These are phyloP conservation scores for Neoboletus magnificus DNA, from an alignment of 768 basidiomycete genomes.

Conservation along the genomic window DNA sequence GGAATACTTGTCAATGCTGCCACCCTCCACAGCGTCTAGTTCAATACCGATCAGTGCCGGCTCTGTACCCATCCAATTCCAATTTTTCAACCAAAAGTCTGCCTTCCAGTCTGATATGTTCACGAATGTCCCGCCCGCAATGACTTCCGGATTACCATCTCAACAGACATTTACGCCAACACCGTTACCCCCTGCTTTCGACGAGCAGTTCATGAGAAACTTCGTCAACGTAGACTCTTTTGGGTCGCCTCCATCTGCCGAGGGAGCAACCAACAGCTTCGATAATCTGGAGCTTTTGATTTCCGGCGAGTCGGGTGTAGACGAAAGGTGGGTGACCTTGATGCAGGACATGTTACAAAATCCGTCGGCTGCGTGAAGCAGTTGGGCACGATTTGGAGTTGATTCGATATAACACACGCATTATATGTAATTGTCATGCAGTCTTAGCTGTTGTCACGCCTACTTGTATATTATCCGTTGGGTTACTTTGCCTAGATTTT, in stretches of 20 bases:
- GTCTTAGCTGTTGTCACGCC: not conserved
- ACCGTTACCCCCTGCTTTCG: conserved; percentile 6
- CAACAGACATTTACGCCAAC: conserved; percentile 11
- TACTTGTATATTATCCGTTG: not conserved
- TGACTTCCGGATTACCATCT: conserved; percentile 2
- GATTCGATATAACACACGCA: not conserved
- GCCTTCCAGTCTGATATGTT: conserved; percentile 11
- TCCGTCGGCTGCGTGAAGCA: conserved; percentile 18
- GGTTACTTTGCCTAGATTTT: conserved; percentile 9
- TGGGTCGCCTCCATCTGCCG: conserved; percentile 3
- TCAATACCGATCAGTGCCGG: conserved; percentile 1
- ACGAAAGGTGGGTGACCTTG: conserved; percentile 64
- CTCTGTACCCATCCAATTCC: conserved; percentile 9
- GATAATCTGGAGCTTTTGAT: conserved; percentile 50
- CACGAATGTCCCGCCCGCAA: not conserved
- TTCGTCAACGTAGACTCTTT: conserved; percentile 4
- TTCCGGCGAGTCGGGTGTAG: conserved; percentile 57
- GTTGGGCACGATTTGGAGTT: not conserved
- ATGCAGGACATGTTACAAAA: conserved; percentile 61
- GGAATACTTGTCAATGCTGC: conserved; percentile 49
- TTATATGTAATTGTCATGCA: not conserved
- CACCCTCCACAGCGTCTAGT: conserved; percentile 30
- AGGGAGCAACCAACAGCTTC: not conserved
- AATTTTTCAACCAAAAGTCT: conserved; percentile 7
- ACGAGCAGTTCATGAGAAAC: conserved; percentile 17